Evolutionary conservation across 257 asterid genomes (phyloP).

Genomic region (Fraxinus anomala): DNA sequence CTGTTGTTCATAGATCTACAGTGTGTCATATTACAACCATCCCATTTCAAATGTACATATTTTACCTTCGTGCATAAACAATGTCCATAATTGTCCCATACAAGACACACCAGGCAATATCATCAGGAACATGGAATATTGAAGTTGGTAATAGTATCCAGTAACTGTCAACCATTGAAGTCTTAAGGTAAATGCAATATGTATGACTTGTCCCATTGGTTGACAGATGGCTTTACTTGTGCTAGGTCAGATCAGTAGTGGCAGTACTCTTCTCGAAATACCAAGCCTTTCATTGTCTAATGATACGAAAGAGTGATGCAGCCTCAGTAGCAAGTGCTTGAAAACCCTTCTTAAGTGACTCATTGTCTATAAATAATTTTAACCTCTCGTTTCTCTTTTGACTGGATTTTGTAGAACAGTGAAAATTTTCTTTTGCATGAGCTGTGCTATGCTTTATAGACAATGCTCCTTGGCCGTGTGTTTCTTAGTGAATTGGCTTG

Average conservation of each 20-base stretch:
- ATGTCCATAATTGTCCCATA: background rate
- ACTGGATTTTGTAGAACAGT: background rate
- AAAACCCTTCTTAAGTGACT: background rate
- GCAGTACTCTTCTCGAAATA: background rate
- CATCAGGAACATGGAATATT: background rate
- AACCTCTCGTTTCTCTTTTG: background rate
- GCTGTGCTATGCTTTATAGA: slow-evolving; percentile 3
- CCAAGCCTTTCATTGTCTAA: background rate
- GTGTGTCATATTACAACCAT: background rate
- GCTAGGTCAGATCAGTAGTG: background rate
- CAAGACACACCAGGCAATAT: background rate
- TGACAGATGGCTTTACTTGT: background rate
- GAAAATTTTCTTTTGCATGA: background rate
- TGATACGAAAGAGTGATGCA: background rate
- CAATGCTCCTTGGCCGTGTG: background rate
- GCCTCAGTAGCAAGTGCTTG: background rate
- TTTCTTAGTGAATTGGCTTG: background rate
- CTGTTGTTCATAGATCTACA: background rate
- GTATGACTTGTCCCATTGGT: background rate
- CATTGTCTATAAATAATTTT: background rate
- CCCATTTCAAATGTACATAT: background rate
- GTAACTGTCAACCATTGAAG: background rate
- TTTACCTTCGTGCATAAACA: background rate
- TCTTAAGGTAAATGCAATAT: background rate
- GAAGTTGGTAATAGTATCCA: background rate